Conservation (phyloP, 2,329 filamentous ascomycete genomes). For the Exutisphaerella laricina region DNA sequence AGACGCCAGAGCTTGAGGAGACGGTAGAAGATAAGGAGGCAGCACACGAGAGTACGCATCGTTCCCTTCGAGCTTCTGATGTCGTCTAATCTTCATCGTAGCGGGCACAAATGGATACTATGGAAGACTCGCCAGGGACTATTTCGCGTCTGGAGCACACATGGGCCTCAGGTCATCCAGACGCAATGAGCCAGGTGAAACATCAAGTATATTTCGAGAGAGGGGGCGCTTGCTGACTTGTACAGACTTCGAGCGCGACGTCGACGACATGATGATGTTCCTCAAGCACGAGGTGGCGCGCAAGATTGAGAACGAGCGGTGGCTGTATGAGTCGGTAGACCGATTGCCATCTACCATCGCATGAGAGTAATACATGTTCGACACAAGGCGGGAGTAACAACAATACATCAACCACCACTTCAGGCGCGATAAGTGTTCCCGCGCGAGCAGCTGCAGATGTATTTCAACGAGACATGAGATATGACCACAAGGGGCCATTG, state of each 20-base stretch:
- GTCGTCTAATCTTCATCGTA: no score
- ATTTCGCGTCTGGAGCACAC: constrained; percentile 26
- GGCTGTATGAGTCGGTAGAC: constrained; percentile 26
- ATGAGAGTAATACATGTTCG: no score
- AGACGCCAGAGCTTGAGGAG: constrained; percentile 8
- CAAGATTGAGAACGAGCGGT: constrained; percentile 26
- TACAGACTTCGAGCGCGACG: constrained; percentile 24
- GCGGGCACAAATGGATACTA: constrained; percentile 22
- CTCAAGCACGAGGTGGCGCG: constrained; percentile 23
- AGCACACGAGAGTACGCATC: background rate
- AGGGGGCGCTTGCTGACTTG: constrained; percentile 1
- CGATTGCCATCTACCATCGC: no score
- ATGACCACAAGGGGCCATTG: no score
- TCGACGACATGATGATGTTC: constrained; percentile 19
- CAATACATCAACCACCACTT: no score
- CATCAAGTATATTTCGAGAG: no score
- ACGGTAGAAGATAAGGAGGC: constrained; percentile 11
- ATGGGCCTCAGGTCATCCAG: constrained; percentile 16
- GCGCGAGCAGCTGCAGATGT: no score
- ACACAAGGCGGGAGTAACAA: no score
- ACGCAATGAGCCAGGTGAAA: constrained; percentile 26
- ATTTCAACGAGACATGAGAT: no score
- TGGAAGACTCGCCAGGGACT: constrained; percentile 21
- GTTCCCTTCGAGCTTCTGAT: no score
- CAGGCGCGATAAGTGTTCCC: no score